These are phyloP conservation scores for Liquidambar formosana DNA, from an alignment of 164 flowering plant genomes.

Conservation along the genomic window DNA sequence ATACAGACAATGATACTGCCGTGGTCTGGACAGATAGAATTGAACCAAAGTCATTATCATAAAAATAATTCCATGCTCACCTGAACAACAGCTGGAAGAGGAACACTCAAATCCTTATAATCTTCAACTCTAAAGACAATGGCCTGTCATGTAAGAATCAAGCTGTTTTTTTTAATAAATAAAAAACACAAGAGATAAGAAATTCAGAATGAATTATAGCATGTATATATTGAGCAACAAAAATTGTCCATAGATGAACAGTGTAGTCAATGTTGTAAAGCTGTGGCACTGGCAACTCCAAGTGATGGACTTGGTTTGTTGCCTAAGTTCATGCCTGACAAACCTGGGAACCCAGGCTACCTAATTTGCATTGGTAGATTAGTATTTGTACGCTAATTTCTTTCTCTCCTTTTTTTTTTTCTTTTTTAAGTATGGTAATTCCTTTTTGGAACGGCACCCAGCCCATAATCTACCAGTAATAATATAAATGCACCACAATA, in stretches of 20 bases:
- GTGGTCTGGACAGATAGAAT: neutral
- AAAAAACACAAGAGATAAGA: neutral
- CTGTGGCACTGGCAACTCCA: neutral
- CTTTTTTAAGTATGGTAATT: too few species aligned
- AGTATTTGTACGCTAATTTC: too few species aligned
- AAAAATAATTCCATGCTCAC: constrained; percentile 32
- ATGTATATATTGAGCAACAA: neutral
- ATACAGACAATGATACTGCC: neutral
- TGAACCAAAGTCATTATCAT: neutral
- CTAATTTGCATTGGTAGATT: too few species aligned
- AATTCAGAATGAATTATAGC: neutral
- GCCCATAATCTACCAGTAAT: too few species aligned
- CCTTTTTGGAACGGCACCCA: too few species aligned
- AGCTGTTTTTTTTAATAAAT: neutral
- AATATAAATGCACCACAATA: too few species aligned
- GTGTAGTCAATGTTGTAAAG: neutral
- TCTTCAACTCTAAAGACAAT: constrained; percentile 74
- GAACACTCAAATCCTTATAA: constrained; percentile 63
- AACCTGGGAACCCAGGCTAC: too few species aligned
- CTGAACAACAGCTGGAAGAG: constrained; percentile 95
- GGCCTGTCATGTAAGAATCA: constrained; percentile 48
- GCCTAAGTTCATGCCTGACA: neutral
- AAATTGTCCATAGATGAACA: neutral
- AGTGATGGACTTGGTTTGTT: neutral
- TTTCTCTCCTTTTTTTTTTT: too few species aligned